Percentiles rank a stretch among this genome's conserved stretches.
Evolutionary conservation across 2,329 filamentous ascomycete species (phyloP).

Genomic region (Penicillium sp.): DNA sequence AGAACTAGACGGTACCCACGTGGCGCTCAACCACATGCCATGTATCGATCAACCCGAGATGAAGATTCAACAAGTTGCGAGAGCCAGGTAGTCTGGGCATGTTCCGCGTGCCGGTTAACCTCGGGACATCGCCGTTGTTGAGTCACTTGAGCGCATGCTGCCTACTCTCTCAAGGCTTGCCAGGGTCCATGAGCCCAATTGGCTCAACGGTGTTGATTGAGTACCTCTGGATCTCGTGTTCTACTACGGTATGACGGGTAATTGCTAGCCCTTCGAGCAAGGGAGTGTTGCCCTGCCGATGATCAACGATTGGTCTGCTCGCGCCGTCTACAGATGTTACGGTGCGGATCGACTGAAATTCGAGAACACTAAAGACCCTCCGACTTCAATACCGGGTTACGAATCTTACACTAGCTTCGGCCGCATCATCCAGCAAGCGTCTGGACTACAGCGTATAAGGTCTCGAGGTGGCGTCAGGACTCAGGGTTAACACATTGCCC

Average conservation of each 20-base stretch:
- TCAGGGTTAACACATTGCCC: not conserved
- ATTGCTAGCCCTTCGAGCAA: not conserved
- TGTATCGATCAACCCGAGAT: not conserved
- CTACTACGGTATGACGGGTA: not conserved
- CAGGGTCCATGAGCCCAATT: not conserved
- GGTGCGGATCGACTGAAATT: not conserved
- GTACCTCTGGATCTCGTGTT: not conserved
- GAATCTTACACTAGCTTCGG: not conserved
- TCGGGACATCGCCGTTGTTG: not conserved
- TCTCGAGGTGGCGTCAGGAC: not conserved
- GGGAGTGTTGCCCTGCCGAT: not conserved
- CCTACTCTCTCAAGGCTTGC: not conserved
- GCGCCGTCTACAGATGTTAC: not conserved
- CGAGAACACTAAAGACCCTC: not conserved
- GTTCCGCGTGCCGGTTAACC: not conserved
- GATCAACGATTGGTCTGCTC: not conserved
- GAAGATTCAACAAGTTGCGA: not conserved
- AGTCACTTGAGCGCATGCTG: not conserved
- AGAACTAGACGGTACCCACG: not conserved
- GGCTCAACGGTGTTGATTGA: not conserved
- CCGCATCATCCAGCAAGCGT: not conserved
- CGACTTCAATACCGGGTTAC: not conserved
- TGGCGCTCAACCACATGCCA: not conserved
- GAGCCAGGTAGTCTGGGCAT: not conserved
- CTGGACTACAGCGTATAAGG: not conserved